phyloP scores from a whole-genome alignment of 208 protist genomes.

The Tritrichomonas foetus region DNA sequence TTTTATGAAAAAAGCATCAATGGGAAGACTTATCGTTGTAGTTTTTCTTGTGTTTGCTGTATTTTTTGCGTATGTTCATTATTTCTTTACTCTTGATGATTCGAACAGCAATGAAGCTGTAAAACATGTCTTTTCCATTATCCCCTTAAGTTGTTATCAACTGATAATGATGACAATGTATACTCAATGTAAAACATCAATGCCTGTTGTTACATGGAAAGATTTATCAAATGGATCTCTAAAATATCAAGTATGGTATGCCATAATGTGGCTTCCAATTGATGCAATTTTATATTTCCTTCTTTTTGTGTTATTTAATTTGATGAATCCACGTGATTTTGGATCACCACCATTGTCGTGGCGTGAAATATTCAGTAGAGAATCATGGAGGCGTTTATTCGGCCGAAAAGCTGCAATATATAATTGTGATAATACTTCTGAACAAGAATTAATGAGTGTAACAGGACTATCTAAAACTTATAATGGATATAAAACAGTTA shows the following conservation, averaged over 20 bases:
- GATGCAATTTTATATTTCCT: background rate
- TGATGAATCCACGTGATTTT: background rate
- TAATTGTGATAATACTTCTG: too few species aligned
- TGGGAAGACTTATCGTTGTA: background rate
- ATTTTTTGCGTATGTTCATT: background rate
- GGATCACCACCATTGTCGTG: background rate
- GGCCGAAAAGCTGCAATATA: background rate
- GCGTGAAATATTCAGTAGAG: background rate
- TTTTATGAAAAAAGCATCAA: background rate
- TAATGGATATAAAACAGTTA: background rate
- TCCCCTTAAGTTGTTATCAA: background rate
- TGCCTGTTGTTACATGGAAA: background rate
- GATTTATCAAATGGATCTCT: background rate
- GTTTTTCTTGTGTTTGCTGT: background rate
- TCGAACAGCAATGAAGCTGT: background rate
- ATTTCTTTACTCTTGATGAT: background rate
- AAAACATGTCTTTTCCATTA: background rate
- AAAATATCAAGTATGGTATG: background rate
- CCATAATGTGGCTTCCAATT: background rate
- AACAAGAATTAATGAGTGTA: background rate
- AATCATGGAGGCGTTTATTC: background rate
- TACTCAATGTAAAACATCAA: background rate
- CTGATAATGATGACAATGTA: background rate
- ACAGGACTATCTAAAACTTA: background rate
- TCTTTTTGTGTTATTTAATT: background rate